Evolutionary conservation across 1,139 yeast genomes (phyloP).

Genomic region (Pichia norvegensis): DNA sequence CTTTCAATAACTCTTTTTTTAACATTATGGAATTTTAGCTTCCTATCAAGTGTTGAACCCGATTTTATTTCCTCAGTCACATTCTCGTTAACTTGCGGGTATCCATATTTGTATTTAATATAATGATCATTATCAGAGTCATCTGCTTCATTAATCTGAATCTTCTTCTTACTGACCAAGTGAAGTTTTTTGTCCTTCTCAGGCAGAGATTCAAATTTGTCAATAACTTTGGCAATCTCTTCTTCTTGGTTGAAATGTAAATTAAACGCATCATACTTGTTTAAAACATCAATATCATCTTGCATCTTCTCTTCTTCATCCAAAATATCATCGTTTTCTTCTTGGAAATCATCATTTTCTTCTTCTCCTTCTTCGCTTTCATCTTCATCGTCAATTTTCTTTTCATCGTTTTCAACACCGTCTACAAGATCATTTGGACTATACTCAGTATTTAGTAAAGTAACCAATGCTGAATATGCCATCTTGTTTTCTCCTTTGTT

Average conservation of each 20-base stretch:
- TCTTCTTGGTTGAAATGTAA: constrained; percentile 60
- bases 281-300: constrained; percentile 24
- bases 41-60: constrained; percentile 7
- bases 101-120: constrained; percentile 19
- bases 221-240: constrained; percentile 28
- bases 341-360: constrained; percentile 28
- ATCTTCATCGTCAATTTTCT: constrained; percentile 28
- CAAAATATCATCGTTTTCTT: constrained; percentile 26
- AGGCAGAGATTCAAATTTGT: constrained; percentile 26
- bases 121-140: constrained; percentile 14
- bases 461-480: constrained; percentile 72
- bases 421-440: constrained; percentile 22
- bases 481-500: constrained; percentile 31
- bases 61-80: constrained; percentile 5
- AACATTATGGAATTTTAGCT: constrained; percentile 23
- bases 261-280: constrained; percentile 59
- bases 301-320: constrained; percentile 31
- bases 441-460: constrained; percentile 55
- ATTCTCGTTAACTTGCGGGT: constrained; percentile 5
- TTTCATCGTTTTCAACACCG: constrained; percentile 23
- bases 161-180: constrained; percentile 6
- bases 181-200: constrained; percentile 3
- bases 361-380: constrained; percentile 34
- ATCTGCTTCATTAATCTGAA: constrained; percentile 6
- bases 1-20: constrained; percentile 21